Percentiles rank a stretch among this genome's conserved stretches.
Evolutionary conservation across 192 early-diverging fungal genomes (phyloP).

Genomic region (Obelidium mucronatum): DNA sequence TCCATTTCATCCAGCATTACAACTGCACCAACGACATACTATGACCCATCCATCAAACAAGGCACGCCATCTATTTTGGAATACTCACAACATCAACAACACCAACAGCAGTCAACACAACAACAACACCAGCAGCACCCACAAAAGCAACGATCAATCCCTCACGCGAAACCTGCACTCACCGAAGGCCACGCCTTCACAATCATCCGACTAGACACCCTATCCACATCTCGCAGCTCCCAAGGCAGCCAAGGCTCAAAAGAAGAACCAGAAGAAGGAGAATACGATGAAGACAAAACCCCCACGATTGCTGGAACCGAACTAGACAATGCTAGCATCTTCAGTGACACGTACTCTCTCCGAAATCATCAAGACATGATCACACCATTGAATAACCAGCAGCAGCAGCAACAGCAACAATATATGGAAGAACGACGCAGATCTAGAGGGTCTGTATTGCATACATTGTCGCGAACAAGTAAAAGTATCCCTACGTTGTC

Average conservation of each 20-base stretch:
- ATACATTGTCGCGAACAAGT: constrained; percentile 2
- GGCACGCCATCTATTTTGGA: not conserved
- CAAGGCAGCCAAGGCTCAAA: too few species aligned
- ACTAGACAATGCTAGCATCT: too few species aligned
- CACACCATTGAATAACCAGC: too few species aligned
- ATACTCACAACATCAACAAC: too few species aligned
- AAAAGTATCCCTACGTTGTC: constrained; percentile 15
- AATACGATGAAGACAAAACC: not conserved
- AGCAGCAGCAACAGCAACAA: not conserved
- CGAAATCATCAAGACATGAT: too few species aligned
- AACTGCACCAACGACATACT: constrained; percentile 29
- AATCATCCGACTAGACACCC: not conserved
- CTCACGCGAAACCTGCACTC: not conserved
- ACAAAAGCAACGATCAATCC: too few species aligned
- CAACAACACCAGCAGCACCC: too few species aligned
- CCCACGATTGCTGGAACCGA: not conserved
- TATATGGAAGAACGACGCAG: too few species aligned
- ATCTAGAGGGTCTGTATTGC: not conserved
- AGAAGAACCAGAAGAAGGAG: too few species aligned
- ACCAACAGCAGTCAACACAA: too few species aligned
- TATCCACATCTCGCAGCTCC: not conserved
- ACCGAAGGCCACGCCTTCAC: constrained; percentile 38
- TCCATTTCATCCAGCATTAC: constrained; percentile 26
- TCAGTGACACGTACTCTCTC: too few species aligned
- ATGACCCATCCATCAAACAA: constrained; percentile 13